Conservation (phyloP, 2,329 filamentous ascomycete genomes). For the Aspergillus udagawae region DNA sequence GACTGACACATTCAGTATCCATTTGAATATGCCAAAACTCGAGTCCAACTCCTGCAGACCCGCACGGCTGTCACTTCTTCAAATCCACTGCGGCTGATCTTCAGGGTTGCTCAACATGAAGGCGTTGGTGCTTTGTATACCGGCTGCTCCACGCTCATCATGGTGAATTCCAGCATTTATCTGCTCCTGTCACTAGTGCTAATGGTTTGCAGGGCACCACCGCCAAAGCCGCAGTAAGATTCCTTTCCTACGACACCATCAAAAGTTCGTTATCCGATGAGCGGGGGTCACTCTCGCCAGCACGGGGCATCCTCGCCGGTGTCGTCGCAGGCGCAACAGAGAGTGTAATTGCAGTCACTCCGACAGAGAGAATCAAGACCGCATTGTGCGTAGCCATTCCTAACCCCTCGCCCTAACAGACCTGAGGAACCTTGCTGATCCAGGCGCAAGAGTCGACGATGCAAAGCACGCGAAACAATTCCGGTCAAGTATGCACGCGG, state of each 20-base stretch:
- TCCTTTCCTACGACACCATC: constrained; percentile 54
- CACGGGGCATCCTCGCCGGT: constrained; percentile 58
- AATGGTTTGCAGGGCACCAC: constrained; percentile 45
- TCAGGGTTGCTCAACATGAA: constrained; percentile 53
- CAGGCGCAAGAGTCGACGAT: constrained; percentile 50
- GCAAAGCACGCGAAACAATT: constrained; percentile 50
- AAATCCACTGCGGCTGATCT: constrained; percentile 58
- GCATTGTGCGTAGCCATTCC: constrained; percentile 18
- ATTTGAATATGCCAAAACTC: constrained; percentile 65
- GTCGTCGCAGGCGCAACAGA: constrained; percentile 62
- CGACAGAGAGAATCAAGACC: constrained; percentile 66
- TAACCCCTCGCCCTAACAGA: too few species aligned
- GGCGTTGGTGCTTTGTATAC: constrained; percentile 59
- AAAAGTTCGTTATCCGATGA: constrained; percentile 52
- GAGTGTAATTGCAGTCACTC: constrained; percentile 62
- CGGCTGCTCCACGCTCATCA: constrained; percentile 57
- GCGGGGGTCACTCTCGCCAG: constrained; percentile 53
- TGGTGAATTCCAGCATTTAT: constrained; percentile 21
- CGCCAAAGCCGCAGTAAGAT: constrained; percentile 63
- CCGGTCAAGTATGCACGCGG: constrained; percentile 49
- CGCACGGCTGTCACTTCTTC: constrained; percentile 41
- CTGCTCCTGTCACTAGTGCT: too few species aligned
- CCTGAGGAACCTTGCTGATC: too few species aligned
- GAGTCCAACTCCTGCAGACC: constrained; percentile 49
- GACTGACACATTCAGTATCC: constrained; percentile 45